phyloP scores from a whole-genome alignment of 306 rosid species.

The Trifolium pratense region DNA sequence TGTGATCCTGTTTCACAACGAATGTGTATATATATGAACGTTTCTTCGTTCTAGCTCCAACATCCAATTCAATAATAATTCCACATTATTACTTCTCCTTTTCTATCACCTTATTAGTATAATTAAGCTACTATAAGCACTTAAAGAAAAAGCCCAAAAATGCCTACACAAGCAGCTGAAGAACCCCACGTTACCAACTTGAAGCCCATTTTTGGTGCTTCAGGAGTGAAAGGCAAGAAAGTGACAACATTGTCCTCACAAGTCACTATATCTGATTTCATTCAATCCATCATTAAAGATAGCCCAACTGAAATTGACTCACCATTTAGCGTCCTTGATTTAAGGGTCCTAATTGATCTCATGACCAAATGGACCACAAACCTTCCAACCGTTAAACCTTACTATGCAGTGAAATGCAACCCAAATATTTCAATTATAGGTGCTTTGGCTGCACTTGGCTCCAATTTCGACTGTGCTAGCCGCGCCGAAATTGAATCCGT shows the following conservation, averaged over 20 bases:
- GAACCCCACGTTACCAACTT: conserved; percentile 18
- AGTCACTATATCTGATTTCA: conserved; percentile 28
- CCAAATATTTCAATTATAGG: conserved; percentile 50
- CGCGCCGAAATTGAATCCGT: conserved; percentile 59
- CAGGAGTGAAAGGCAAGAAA: conserved; percentile 36
- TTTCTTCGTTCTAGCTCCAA: not conserved
- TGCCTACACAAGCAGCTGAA: conserved; percentile 30
- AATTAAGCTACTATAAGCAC: not conserved
- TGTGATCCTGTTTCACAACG: too few species aligned
- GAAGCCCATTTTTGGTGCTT: conserved; percentile 30
- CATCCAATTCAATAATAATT: not conserved
- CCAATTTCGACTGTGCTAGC: conserved; percentile 64
- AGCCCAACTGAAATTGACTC: conserved; percentile 17
- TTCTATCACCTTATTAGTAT: too few species aligned
- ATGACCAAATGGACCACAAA: conserved; percentile 47
- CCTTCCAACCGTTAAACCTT: conserved; percentile 56
- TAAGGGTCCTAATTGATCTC: conserved; percentile 37
- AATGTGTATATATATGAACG: not conserved
- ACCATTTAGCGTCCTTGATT: conserved; percentile 52
- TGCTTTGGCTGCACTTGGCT: conserved; percentile 54
- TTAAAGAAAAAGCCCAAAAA: not conserved
- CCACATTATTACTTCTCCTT: not conserved
- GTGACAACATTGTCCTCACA: conserved; percentile 5
- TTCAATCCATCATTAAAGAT: conserved; percentile 33
- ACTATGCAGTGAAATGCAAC: conserved; percentile 66